Conservation (phyloP, 208 protist genomes). For the Wallacemonas rigidus region DNA sequence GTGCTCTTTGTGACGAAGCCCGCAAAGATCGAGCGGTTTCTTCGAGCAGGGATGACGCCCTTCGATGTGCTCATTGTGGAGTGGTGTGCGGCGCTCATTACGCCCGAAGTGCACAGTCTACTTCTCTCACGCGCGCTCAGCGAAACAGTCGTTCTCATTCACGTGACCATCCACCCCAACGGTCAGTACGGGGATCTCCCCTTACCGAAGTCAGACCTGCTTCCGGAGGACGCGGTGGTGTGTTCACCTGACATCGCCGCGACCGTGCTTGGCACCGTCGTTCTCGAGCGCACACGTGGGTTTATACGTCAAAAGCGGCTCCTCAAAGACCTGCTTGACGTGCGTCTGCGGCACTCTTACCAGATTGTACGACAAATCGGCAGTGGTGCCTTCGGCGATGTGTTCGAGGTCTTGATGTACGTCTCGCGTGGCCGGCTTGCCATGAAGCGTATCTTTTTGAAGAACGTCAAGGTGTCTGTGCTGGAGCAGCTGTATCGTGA, state of each 20-base stretch:
- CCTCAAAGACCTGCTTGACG: slow-evolving; percentile 47
- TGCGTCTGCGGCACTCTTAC: slow-evolving; percentile 46
- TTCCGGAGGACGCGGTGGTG: slow-evolving; percentile 29
- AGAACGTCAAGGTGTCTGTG: slow-evolving; percentile 44
- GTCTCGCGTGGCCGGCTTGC: slow-evolving; percentile 70
- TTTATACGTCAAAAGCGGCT: slow-evolving; percentile 51
- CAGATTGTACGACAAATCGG: slow-evolving; percentile 71
- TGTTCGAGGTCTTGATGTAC: slow-evolving; percentile 74
- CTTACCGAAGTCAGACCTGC: slow-evolving; percentile 22
- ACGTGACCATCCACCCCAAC: slow-evolving; percentile 36
- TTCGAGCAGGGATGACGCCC: slow-evolving; percentile 35
- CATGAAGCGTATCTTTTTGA: slow-evolving; percentile 82
- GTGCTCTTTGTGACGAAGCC: slow-evolving; percentile 46
- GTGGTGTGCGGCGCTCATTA: slow-evolving; percentile 59
- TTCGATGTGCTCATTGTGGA: slow-evolving; percentile 76
- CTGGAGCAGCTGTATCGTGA: slow-evolving; percentile 76
- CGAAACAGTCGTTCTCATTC: slow-evolving; percentile 53
- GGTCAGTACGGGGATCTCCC: slow-evolving; percentile 21
- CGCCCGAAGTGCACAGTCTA: slow-evolving; percentile 35
- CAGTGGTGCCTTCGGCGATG: slow-evolving; percentile 74
- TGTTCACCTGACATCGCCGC: slow-evolving; percentile 35
- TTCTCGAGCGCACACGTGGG: slow-evolving; percentile 21
- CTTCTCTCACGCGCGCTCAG: slow-evolving; percentile 30
- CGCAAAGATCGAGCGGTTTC: slow-evolving; percentile 52
- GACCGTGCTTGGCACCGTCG: slow-evolving; percentile 17